Conservation (phyloP, 768 basidiomycete genomes). For the Suillus brevipes region DNA sequence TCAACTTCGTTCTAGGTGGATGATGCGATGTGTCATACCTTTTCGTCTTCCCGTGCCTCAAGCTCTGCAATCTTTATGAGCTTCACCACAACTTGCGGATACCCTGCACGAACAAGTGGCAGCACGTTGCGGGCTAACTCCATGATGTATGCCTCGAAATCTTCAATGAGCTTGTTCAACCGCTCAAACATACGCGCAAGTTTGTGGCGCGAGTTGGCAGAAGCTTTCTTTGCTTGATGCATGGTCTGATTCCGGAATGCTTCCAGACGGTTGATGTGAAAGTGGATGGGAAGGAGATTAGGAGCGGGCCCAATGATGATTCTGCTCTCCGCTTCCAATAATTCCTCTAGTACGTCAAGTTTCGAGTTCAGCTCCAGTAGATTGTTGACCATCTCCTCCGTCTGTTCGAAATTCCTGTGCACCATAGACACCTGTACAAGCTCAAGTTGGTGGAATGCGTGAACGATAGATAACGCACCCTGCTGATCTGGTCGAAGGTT, state of each 20-base stretch:
- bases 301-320: slow-evolving; percentile 86
- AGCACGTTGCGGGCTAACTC: slow-evolving; percentile 77
- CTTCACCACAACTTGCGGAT: slow-evolving; percentile 86
- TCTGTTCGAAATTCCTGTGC: slow-evolving; percentile 92
- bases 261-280: slow-evolving; percentile 89
- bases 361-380: slow-evolving; percentile 89
- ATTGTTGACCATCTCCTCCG: slow-evolving; percentile 94
- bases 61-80: slow-evolving; percentile 91
- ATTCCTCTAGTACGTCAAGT: slow-evolving; percentile 73
- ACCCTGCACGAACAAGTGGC: slow-evolving; percentile 73
- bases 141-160: slow-evolving; percentile 85
- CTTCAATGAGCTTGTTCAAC: slow-evolving; percentile 72
- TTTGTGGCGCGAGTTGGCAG: slow-evolving; percentile 63
- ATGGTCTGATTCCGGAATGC: slow-evolving; percentile 92
- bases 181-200: slow-evolving; percentile 82
- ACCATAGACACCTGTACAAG: slow-evolving; percentile 89
- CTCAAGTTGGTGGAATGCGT: background rate
- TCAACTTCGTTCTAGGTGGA: background rate
- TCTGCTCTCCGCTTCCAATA: slow-evolving; percentile 72
- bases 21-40: slow-evolving; percentile 47
- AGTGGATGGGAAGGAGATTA: slow-evolving; percentile 88
- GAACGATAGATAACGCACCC: slow-evolving; percentile 52
- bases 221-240: slow-evolving; percentile 88
- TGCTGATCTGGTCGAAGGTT: slow-evolving; percentile 94
- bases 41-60: slow-evolving; percentile 93